Evolutionary conservation across 495 filamentous ascomycete genomes (phyloP), one percentile per base, ranked within the genome.

Genomic region (Chlorociboria aeruginascens): DNA sequence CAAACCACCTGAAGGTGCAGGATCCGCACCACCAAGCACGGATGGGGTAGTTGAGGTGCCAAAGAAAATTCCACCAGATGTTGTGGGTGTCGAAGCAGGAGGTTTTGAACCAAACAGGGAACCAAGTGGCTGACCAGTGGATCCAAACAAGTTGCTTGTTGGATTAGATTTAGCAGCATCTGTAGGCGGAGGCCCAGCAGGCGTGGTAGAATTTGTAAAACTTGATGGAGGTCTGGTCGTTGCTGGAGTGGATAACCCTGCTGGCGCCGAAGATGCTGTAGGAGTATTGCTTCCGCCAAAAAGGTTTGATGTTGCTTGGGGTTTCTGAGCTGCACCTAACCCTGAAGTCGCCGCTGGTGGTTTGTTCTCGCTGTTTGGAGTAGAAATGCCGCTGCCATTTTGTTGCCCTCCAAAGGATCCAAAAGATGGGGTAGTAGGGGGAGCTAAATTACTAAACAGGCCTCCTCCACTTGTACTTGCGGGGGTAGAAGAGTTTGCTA

Each of bases 121-220:
- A 14, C 46, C 41, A 8, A 11, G 17, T 36, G 20, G 4, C 20
- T 32, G 38, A 41, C 29, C 20, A 29, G 12, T 25, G 20, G 39
- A 32, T 14, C 56, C 51, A 41, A 49, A 50, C 7, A 55, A 37
- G 32, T 28, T 38, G 32, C 34, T 45, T 32, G 51, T 46, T 6
- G 52, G 43, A 42, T 54, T 34, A 6, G 35, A 30, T 32, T 50
- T 36, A 35, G 12, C 31, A 12, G 47, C 49, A 44, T 38, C 45
- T 43, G 54, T 51, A 25, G 65, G 63, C 33, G 65, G 65, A 8
- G 61, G 62, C 25, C 63, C 65, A 45, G 65, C 63, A 38, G 65
- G 65, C 35, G 65, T 68, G 13, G 61, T 66, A n/a, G 65, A 66
- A 6, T n/a, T 43, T 37, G 36, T 40, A 25, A 54, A 54, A 49